Base-by-base conservation (phyloP, 805 yeast species). In the Metschnikowia chrysomelidarum region DNA sequence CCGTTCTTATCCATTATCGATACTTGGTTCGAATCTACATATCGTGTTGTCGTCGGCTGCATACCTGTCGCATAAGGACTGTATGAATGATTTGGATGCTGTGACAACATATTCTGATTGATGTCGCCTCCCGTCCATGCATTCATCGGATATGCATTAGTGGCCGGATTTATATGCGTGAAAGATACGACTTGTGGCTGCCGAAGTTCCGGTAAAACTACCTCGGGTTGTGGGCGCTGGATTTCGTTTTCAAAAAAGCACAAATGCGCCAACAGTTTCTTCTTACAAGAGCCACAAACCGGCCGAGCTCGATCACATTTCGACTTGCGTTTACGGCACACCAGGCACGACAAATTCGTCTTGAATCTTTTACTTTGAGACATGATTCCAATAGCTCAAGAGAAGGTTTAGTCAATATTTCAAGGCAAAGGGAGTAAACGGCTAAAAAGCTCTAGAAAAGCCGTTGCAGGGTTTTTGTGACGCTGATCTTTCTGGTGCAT, bases 301-400 rank as follows among this genome's bases (percentile, higher is more conserved):
- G 73, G 72, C 37, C 57, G 56, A 7, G 56, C 60, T 25, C 71
- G 47, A 49, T 67, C 73, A 53, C 73, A 67, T 39, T 58, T 60
- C 30, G 66, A 57, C 47, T 67, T 67, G 25, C 72, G 48, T 43
- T 64, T 64, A 19, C 73, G 59, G 44, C 73, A 67, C 13, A 67
- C 69, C 32, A 66, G 62, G 41, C 73, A 67, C 22, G 69, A 63
- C 5, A 71, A 62, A 14, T 70, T 69, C n/a, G 63, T 49, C 30
- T 72, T 49, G 44, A 59, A 59, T 32, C 72, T 51, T 40, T 66
- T 67, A 40, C 56, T 60, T 19, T 29, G 39, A 5, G 30, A 21
- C 34, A 21, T 30, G 30, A 13, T 7, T 10, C 5, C n/a, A n/a
- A n/a, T n/a, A n/a, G n/a, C 34, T 12, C 22, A 22, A 18, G 19